Evolutionary conservation across 345 rosid genomes (phyloP), one percentile per base, ranked within the genome.

Genomic region (Ceriops tagal): DNA sequence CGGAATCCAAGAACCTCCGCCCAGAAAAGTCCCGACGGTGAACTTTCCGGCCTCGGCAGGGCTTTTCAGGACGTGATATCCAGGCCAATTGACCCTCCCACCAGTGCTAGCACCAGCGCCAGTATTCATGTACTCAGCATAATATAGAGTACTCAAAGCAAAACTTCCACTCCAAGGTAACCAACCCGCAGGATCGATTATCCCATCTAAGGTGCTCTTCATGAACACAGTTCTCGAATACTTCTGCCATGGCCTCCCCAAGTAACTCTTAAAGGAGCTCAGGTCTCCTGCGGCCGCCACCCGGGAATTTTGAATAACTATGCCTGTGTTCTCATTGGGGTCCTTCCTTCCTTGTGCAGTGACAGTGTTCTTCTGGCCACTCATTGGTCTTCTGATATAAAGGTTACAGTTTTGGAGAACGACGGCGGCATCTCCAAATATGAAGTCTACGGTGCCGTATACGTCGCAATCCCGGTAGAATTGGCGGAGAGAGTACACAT

Each of bases 201-300:
- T 5, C 7, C 79, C 72, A 64, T 90, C 97, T 0, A 93, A 61
- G 19, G 1, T 63, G 60, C 85, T 73, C 78, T 76, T 88, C 84
- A 89, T 78, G 66, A 88, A 74, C 62, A 93, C 91, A 0, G 98
- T 91, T 72, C 93, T 86, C 18, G 98, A 91, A 68, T 86, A 89
- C 72, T 79, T 53, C 52, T 79, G 60, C 98, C 98, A 93, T n/a
- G 98, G 98, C 72, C 98, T 58, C 3, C 98, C 98, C 65, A 93
- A 65, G 43, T 83, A 93, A 3, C 71, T 83, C 77, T 81, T 39
- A 51, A 71, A 58, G 8, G 82, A 79, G 1, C 89, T 79, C 64
- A 70, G 81, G 16, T 59, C 81, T 0, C 92, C 0, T 91, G 53
- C 2, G 87, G 89, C 92, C 6, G 76, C 56, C 10, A 93, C 83